Base-by-base conservation (phyloP, 495 filamentous ascomycete genomes). In the Trichoderma gamsii region DNA sequence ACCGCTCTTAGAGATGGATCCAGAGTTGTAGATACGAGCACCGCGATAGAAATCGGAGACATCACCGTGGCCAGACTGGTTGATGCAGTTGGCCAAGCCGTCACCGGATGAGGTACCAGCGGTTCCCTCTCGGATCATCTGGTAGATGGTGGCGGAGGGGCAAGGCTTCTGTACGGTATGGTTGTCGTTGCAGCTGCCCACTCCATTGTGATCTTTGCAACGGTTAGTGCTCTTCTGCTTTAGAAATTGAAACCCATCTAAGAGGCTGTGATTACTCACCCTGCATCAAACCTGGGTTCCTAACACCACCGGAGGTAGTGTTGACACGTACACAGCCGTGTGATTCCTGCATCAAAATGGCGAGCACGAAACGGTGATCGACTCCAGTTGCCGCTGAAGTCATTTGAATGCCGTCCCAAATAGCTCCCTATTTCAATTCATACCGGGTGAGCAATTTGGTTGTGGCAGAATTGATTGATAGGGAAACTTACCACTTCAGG, bases 21-120 rank as follows among this genome's bases (percentile, higher is more conserved):
- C 56, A 29, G 56, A 61, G 25, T 61, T 61, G 16, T 61, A 61
- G 56, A 61, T 61, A 5, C 56, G 56, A 32, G 56, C 56, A 16
- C 23, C 56, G 56, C 56, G 56, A 18, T 61, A 61, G 12, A 77
- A 84, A 23, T 73, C 72, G 11, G 75, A 68, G 25, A 61, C 56
- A 61, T 61, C 56, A 8, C 56, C 56, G 11, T 61, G 27, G 9
- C 56, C 56, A 32, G 75, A 72, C 64, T 74, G 9, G 29, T 61
- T 61, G 56, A 61, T 61, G 25, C 56, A 61, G 25, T 61, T 18
- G 11, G 56, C 56, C 56, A 61, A 32, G 56, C 56, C 56, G 29
- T 61, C 56, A 7, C 56, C 56, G n/a, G 56, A 61, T 7, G 56
- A 29, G 12, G 56, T 61, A 25, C 56, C 56, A 29, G 56, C 23